Base-by-base conservation (phyloP, 23 red algal species). In the Gracilaria vermiculophylla region DNA sequence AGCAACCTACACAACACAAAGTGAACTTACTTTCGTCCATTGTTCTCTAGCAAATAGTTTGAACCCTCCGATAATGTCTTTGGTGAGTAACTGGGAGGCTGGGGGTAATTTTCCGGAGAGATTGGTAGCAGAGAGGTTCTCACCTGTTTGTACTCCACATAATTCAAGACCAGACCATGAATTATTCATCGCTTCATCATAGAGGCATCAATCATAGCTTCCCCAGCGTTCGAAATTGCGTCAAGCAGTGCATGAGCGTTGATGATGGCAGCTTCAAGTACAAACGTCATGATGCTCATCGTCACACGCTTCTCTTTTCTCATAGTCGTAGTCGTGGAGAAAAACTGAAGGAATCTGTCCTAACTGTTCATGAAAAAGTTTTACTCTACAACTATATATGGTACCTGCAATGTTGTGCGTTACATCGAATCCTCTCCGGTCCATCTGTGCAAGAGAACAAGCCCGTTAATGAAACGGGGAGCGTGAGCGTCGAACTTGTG, bases 311-410 rank as follows among this genome's bases (percentile, higher is more conserved):
- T 13, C 36, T 76, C 71, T 32, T 76, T 76, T 51, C 40, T 13
- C 71, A 76, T 20, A 4, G 23, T 73, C 5, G 67, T 14, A 7
- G 67, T 10, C 35, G 67, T 73, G 4, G 67, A 32, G 5, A 8
- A 27, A 23, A 43, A 73, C 67, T 77, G 34, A 48, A 50, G 37
- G 23, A 42, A 77, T 17, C 71, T 16, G 50, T 77, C 71, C 3
- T 50, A 35, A 4, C 71, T 19, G 33, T 77, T 77, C 34, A 53
- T 49, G 71, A 77, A 77, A 3, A 77, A 21, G 50, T 77, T 77
- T 16, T 77, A 49, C 16, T 35, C 71, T n/a, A 77, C 34, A 9
- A 77, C 33, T 12, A 77, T 32, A 9, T 35, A 13, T 8, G 71
- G 71, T 27, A 48, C 71, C 14, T 53, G 37, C 3, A 77, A 14